Conservation (phyloP, 2,329 filamentous ascomycete species). For the Bertia moriformis region DNA sequence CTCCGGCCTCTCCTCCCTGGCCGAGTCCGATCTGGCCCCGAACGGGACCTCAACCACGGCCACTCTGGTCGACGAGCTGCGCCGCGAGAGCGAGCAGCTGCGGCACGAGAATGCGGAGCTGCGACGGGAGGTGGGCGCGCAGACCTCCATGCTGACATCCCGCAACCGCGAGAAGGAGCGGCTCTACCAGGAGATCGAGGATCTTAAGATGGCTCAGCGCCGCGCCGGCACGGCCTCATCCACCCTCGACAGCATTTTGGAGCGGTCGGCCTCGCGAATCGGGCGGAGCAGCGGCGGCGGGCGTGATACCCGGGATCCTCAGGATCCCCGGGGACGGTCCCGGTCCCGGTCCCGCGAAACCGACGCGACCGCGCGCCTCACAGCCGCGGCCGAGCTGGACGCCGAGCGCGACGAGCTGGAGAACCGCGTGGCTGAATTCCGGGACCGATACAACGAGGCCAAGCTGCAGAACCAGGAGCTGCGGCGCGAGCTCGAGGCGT, state of each 20-base stretch:
- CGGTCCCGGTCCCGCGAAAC: conserved; percentile 65
- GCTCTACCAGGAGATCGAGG: conserved; percentile 92
- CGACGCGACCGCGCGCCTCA: conserved; percentile 49
- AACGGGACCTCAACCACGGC: too few relatives aligned
- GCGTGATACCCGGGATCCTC: too few relatives aligned
- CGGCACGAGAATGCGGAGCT: conserved; percentile 87
- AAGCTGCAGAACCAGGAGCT: conserved; percentile 84
- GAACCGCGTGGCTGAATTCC: conserved; percentile 64
- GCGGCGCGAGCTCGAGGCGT: conserved; percentile 66
- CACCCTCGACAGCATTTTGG: conserved; percentile 77
- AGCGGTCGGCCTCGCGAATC: conserved; percentile 77
- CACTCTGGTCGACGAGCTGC: conserved; percentile 64
- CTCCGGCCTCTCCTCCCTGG: conserved; percentile 31
- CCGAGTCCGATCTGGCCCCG: conserved; percentile 36
- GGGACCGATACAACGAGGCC: conserved; percentile 73
- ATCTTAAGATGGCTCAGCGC: conserved; percentile 76
- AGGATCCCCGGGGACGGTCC: too few relatives aligned
- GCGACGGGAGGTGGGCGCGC: conserved; percentile 79
- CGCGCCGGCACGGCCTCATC: conserved; percentile 48
- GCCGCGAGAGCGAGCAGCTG: conserved; percentile 57
- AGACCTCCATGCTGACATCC: conserved; percentile 94
- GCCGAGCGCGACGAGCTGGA: conserved; percentile 76
- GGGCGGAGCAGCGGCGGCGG: too few relatives aligned
- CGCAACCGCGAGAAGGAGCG: conserved; percentile 89
- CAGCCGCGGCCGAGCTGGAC: conserved; percentile 35